phyloP scores from a whole-genome alignment of 495 filamentous ascomycete genomes.

The Penicillium desertorum region DNA sequence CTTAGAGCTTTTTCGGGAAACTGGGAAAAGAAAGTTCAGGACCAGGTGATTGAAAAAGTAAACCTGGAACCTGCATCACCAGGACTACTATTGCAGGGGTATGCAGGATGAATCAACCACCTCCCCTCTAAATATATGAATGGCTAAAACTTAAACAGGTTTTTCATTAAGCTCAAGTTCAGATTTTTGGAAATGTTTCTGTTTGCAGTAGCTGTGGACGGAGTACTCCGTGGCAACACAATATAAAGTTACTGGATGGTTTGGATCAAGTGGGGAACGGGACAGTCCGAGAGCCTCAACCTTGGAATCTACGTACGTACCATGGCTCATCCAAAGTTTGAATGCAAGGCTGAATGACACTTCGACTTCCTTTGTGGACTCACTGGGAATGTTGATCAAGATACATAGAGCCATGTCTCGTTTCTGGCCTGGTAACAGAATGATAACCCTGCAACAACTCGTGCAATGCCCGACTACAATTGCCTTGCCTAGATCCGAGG shows the following conservation, averaged over 20 bases:
- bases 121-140: background rate
- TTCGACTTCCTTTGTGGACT: background rate
- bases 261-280: slow-evolving; percentile 3
- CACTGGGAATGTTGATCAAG: no score
- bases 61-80: background rate
- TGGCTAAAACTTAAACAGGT: background rate
- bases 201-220: background rate
- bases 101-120: background rate
- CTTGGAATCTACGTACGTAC: background rate
- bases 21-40: background rate
- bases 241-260: background rate
- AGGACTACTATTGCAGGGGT: background rate
- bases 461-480: background rate
- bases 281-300: background rate
- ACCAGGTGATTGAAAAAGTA: background rate
- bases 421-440: no score
- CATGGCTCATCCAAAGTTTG: background rate
- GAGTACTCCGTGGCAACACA: background rate
- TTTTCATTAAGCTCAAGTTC: background rate
- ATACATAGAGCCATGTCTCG: no score
- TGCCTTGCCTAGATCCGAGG: background rate
- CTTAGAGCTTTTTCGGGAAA: no score
- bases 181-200: background rate
- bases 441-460: no score
- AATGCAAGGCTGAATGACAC: background rate